Evolutionary conservation across 2,329 filamentous ascomycete species (phyloP), one percentile per base, ranked within the genome.

Genomic region (Aspergillus japonicus): DNA sequence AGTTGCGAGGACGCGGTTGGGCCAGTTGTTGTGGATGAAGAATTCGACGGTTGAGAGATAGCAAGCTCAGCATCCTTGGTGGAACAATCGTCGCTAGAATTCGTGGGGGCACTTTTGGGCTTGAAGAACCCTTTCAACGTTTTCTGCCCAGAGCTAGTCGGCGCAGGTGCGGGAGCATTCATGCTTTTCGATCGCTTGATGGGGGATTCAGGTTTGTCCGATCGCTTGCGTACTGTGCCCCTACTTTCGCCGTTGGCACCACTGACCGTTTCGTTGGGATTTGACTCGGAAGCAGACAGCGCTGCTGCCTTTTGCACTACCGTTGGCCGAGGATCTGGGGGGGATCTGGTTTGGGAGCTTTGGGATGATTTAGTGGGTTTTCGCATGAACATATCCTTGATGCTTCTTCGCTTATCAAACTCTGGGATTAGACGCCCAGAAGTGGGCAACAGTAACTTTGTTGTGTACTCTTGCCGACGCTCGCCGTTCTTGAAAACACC

Each of bases 351-450:
- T 29, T 59, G 54, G 56, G 68, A 65, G 31, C 57, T 64, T 23
- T 59, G 63, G n/a, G 59, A 49, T 10, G 35, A n/a, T 19, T 42
- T 61, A 23, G 75, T 63, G 51, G 83, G 72, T 66, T 84, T 88
- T 67, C 83, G 87, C 60, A 81, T 81, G 72, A 98, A 97, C 95
- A 99, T 98, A 70, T 96, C 92, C 67, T 89, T 91, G 70, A 99
- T 97, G 71, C 82, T 96, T 65, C 86, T 85, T 21, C 95, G 86
- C 60, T 89, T 88, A 70, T 93, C 87, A 67, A 98, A 98, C 68
- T 97, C 93, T 1, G 92, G 89, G 58, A 97, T 89, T 10, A 96
- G 82, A 71, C 87, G 92, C 0, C 89, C 93, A 23, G 93, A 98
- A 57, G 90, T 81, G 2, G 89, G 84, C 11, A 94, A 82, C 0